phyloP scores from a whole-genome alignment of 768 basidiomycete species.

The Boletus rufocinnamomeus region DNA sequence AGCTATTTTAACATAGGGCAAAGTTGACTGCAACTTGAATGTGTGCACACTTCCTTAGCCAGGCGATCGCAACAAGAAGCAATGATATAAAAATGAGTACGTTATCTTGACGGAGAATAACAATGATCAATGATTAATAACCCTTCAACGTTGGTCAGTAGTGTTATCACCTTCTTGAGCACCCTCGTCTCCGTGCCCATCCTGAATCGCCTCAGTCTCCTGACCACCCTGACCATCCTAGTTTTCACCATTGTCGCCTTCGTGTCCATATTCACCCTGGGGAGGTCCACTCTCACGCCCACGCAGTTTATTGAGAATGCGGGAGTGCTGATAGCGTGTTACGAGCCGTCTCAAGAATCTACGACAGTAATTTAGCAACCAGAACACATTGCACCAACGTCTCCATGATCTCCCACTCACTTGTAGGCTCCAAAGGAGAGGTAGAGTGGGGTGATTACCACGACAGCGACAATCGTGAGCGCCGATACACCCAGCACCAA shows the following conservation, averaged over 20 bases:
- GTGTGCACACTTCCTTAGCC: neutral
- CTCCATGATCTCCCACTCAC: neutral
- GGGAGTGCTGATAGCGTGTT: neutral
- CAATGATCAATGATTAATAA: too few relatives aligned
- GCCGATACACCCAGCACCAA: slow-evolving; percentile 8
- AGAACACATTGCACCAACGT: neutral
- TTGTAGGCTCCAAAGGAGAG: neutral
- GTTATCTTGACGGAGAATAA: neutral
- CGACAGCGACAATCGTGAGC: neutral
- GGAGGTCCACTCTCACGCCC: neutral
- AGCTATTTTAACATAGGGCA: neutral
- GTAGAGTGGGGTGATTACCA: neutral
- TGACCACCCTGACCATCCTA: too few relatives aligned
- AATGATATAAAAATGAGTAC: neutral
- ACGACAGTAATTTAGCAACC: neutral
- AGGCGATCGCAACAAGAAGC: neutral
- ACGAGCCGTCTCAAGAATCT: slow-evolving; percentile 1
- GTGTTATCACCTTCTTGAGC: neutral
- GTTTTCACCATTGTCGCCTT: neutral
- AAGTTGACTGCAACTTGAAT: neutral
- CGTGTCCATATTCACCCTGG: neutral
- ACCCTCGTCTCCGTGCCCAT: neutral
- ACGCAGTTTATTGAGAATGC: neutral
- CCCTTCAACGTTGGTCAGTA: neutral
- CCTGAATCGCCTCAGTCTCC: neutral